Evolutionary conservation across 352 stramenopile species (phyloP).

Genomic region (Saprolegnia diclina): DNA sequence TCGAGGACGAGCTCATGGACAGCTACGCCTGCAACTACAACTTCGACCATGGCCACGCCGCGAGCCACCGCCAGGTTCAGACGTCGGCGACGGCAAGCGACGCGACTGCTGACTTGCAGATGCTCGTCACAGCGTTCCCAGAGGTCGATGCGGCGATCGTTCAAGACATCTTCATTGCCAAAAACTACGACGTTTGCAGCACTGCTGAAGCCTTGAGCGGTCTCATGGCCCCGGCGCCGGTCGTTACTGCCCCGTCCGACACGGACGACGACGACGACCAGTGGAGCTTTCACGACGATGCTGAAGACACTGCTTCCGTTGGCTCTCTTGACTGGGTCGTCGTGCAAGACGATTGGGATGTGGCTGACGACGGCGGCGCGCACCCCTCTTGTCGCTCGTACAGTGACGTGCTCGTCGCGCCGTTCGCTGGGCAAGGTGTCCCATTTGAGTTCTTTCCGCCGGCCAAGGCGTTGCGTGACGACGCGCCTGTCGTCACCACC

Average conservation of each 20-base stretch:
- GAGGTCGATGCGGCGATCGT: slow-evolving; percentile 20
- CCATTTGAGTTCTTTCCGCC: slow-evolving; percentile 9
- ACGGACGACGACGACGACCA: slow-evolving; percentile 20
- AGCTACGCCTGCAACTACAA: slow-evolving; percentile 25
- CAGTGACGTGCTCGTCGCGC: slow-evolving; percentile 20
- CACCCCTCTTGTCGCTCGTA: slow-evolving; percentile 13
- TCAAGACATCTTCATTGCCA: slow-evolving; percentile 25
- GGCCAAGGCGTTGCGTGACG: background rate
- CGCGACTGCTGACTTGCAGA: slow-evolving; percentile 7
- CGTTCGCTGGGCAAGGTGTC: background rate
- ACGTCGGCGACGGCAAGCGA: background rate
- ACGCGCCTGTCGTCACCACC: background rate
- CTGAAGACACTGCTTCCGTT: slow-evolving; percentile 12
- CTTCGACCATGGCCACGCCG: slow-evolving; percentile 13
- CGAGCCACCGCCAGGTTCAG: slow-evolving; percentile 4
- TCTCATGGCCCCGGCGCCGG: background rate
- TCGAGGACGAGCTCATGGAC: slow-evolving; percentile 26
- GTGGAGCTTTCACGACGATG: slow-evolving; percentile 23
- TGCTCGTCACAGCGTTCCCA: slow-evolving; percentile 25
- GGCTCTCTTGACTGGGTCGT: slow-evolving; percentile 24
- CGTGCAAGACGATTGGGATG: slow-evolving; percentile 22
- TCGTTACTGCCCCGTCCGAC: background rate
- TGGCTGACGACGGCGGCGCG: background rate
- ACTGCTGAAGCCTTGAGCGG: slow-evolving; percentile 18
- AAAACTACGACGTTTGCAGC: slow-evolving; percentile 24